phyloP scores from a whole-genome alignment of 164 flowering plant genomes.

The Cinnamomum chago region DNA sequence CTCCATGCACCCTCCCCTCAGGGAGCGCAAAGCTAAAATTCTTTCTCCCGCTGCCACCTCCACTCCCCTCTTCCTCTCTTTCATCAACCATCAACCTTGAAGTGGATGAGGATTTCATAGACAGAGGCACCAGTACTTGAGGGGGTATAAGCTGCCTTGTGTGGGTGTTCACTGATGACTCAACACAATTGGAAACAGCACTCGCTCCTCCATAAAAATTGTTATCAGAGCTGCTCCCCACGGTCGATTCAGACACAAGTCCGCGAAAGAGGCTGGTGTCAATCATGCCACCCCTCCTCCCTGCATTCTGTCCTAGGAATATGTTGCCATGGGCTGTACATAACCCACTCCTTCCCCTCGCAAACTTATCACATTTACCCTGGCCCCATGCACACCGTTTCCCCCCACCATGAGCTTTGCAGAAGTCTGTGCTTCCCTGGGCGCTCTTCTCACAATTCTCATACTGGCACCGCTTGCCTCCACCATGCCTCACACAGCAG shows the following conservation, averaged over 20 bases:
- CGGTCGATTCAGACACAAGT: conserved; percentile 47
- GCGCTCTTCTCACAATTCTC: conserved; percentile 83
- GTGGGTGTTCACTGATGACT: conserved; percentile 45
- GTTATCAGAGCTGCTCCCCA: conserved; percentile 39
- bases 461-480: conserved; percentile 72
- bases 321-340: conserved; percentile 76
- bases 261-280: conserved; percentile 73
- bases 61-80: conserved; percentile 25
- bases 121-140: conserved; percentile 77
- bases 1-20: conserved; percentile 96
- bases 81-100: conserved; percentile 22
- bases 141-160: conserved; percentile 62
- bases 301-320: conserved; percentile 37
- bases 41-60: conserved; percentile 17
- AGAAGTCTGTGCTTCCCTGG: conserved; percentile 92
- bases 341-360: conserved; percentile 78
- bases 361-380: conserved; percentile 72
- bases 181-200: conserved; percentile 47
- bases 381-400: conserved; percentile 76
- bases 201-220: conserved; percentile 47
- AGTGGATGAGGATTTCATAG: conserved; percentile 66
- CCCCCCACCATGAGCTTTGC: conserved; percentile 96
- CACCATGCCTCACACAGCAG: conserved; percentile 84
- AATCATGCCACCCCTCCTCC: conserved; percentile 36
- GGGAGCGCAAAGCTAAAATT: conserved; percentile 46